phyloP scores from a whole-genome alignment of 805 yeast genomes.

The Nakazawaea ernobii region DNA sequence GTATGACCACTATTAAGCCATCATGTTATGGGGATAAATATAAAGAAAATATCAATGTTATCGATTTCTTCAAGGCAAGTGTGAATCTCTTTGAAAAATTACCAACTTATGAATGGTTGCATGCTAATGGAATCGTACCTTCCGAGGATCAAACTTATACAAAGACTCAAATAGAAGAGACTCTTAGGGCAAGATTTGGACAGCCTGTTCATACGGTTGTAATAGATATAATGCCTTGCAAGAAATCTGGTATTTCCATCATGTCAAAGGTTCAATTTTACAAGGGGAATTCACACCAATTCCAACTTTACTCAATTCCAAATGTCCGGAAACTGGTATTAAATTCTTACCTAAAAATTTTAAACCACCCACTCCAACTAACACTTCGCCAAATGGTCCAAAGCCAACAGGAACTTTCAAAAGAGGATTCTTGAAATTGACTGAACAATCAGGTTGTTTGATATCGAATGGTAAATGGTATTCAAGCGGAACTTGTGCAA shows the following conservation, averaged over 20 bases:
- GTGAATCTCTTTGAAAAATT: conserved; percentile 50
- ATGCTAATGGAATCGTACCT: conserved; percentile 69
- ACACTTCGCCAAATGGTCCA: conserved; percentile 19
- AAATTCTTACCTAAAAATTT: conserved; percentile 61
- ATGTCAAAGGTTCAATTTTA: conserved; percentile 66
- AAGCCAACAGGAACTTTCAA: conserved; percentile 27
- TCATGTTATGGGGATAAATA: conserved; percentile 49
- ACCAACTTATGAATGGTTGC: conserved; percentile 64
- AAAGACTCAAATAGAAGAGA: conserved; percentile 46
- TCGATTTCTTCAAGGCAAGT: conserved; percentile 62
- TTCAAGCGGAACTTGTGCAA: conserved; percentile 78
- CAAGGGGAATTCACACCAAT: conserved; percentile 61
- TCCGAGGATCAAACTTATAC: conserved; percentile 50
- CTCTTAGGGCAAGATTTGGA: conserved; percentile 46
- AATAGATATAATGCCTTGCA: conserved; percentile 45
- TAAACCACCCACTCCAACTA: conserved; percentile 24
- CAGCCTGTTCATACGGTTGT: conserved; percentile 55
- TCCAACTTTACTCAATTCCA: conserved; percentile 47
- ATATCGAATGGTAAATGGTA: conserved; percentile 88
- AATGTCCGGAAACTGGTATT: conserved; percentile 69
- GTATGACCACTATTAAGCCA: conserved; percentile 76
- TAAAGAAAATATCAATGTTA: conserved; percentile 40
- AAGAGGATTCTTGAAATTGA: conserved; percentile 44
- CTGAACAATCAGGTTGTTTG: conserved; percentile 63
- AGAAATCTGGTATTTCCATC: conserved; percentile 79